Conservation (phyloP, 2,329 filamentous ascomycete genomes). For the Aspergillus amoenus region DNA sequence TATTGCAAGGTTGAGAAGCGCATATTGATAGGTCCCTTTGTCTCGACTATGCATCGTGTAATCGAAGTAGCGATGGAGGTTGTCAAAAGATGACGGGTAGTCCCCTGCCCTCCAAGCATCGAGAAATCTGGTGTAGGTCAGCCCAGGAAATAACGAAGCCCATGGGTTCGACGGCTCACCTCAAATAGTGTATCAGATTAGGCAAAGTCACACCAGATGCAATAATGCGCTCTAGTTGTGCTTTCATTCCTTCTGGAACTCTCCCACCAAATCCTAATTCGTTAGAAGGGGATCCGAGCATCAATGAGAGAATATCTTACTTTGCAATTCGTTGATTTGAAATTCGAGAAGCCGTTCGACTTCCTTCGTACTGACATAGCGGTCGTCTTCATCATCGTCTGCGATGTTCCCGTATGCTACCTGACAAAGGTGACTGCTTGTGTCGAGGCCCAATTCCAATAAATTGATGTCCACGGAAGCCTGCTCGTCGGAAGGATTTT, state of each 20-base stretch:
- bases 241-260: constrained; percentile 70
- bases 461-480: constrained; percentile 63
- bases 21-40: constrained; percentile 88
- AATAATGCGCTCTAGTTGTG: constrained; percentile 68
- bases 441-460: constrained; percentile 57
- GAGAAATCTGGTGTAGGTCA: constrained; percentile 63
- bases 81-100: constrained; percentile 85
- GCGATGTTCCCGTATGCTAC: constrained; percentile 53
- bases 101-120: constrained; percentile 91
- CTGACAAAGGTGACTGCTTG: constrained; percentile 47
- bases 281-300: constrained; percentile 19
- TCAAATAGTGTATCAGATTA: constrained; percentile 73
- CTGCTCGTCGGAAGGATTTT: constrained; percentile 47
- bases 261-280: constrained; percentile 70
- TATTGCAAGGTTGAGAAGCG: constrained; percentile 87
- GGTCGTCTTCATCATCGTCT: constrained; percentile 40
- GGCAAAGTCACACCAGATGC: constrained; percentile 67
- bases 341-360: constrained; percentile 80
- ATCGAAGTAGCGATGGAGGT: constrained; percentile 92
- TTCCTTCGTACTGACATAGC: constrained; percentile 70
- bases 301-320: constrained; percentile 42
- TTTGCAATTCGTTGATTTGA: constrained; percentile 84
- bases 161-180: constrained; percentile 42
- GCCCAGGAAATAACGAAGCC: not conserved
- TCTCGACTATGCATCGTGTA: constrained; percentile 88